Conservation (phyloP, 116 monocot species). For the Phalaenopsis hybrid region DNA sequence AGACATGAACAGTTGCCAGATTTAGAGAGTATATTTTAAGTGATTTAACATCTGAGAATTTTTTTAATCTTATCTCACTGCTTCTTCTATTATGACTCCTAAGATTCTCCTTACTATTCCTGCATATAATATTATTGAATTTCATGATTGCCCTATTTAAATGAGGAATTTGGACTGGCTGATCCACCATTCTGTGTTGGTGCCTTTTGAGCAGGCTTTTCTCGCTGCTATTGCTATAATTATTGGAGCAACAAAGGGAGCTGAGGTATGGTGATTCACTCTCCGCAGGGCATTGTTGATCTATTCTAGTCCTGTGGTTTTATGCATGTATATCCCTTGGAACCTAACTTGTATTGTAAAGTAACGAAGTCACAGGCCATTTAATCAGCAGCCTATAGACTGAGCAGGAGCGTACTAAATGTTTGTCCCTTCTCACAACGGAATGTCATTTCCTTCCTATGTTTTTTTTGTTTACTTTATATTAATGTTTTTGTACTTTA, state of each 20-base stretch:
- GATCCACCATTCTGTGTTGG: background rate
- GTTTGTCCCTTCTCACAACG: no score
- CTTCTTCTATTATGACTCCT: no score
- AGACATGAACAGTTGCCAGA: no score
- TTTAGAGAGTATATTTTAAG: no score
- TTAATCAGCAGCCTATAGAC: no score
- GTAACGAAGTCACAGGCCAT: background rate
- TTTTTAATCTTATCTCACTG: no score
- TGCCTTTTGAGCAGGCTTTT: slow-evolving; percentile 8
- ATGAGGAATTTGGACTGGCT: background rate
- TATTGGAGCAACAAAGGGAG: slow-evolving; percentile 12
- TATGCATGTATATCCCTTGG: background rate
- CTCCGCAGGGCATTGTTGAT: background rate
- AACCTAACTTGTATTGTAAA: background rate
- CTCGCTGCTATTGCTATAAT: slow-evolving; percentile 9
- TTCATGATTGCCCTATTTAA: no score
- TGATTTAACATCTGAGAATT: no score
- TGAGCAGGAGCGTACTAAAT: no score
- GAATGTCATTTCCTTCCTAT: background rate
- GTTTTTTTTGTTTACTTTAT: background rate
- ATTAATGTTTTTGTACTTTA: background rate
- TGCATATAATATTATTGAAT: no score
- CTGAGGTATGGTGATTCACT: slow-evolving; percentile 8
- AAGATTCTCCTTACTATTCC: no score
- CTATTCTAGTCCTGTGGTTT: background rate